phyloP scores from a whole-genome alignment of 31 red algal genomes.

The Porphyra umbilicalis region DNA sequence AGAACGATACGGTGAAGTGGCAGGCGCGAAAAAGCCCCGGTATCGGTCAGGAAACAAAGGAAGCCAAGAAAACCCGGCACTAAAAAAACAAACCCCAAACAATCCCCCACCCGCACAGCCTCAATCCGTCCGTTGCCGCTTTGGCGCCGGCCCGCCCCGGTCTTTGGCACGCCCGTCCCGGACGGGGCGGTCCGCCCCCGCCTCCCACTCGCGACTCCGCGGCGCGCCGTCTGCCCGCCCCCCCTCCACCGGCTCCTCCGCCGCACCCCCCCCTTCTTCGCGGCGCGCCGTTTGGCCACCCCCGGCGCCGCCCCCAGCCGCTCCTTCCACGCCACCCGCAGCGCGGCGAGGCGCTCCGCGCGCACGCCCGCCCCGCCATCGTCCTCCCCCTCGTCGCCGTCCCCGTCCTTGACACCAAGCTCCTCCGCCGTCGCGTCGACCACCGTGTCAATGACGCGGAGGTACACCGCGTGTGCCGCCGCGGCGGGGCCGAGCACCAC shows the following conservation, averaged over 20 bases:
- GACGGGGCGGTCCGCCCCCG: not conserved
- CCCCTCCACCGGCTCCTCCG: not conserved
- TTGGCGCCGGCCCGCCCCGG: too few relatives aligned
- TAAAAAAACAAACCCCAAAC: too few relatives aligned
- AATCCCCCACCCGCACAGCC: too few relatives aligned
- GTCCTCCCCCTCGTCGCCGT: not conserved
- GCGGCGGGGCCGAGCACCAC: not conserved
- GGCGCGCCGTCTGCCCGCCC: not conserved
- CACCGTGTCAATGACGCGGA: not conserved
- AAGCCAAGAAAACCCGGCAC: too few relatives aligned
- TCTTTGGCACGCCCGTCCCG: too few relatives aligned
- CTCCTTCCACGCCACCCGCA: not conserved
- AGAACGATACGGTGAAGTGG: too few relatives aligned
- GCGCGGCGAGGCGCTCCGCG: not conserved
- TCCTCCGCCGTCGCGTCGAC: not conserved
- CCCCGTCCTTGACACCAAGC: not conserved
- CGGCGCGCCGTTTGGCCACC: not conserved
- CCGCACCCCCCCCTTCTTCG: not conserved
- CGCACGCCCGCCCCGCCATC: not conserved
- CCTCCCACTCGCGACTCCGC: not conserved
- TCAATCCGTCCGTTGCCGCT: too few relatives aligned
- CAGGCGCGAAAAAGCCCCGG: too few relatives aligned
- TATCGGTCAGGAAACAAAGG: too few relatives aligned
- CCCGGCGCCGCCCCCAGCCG: not conserved
- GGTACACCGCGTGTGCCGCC: not conserved